These are phyloP conservation scores for Malassezia dermatis DNA, from an alignment of 1,284 basidiomycete species.

Conservation along the genomic window DNA sequence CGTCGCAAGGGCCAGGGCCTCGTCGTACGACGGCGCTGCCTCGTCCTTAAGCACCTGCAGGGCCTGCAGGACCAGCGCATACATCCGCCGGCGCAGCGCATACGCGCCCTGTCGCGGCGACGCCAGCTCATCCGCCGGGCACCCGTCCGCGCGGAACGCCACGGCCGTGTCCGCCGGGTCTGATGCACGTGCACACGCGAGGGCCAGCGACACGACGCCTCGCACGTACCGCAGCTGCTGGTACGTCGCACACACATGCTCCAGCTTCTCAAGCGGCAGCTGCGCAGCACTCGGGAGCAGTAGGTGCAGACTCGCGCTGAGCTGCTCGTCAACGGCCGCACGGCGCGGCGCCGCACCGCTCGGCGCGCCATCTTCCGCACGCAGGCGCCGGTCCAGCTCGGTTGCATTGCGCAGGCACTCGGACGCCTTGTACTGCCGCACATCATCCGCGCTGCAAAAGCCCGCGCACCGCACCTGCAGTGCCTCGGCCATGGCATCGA, in stretches of 20 bases:
- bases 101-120: slow-evolving; percentile 49
- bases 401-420: slow-evolving; percentile 84
- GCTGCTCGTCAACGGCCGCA: slow-evolving; percentile 14
- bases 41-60: slow-evolving; percentile 62
- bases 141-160: slow-evolving; percentile 55
- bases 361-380: slow-evolving; percentile 52
- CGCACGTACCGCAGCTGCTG: slow-evolving; percentile 68
- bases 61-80: slow-evolving; percentile 57
- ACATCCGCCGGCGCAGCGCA: slow-evolving; percentile 59
- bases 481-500: slow-evolving; percentile 89
- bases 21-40: slow-evolving; percentile 26
- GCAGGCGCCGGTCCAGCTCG: slow-evolving; percentile 54
- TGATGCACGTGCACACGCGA: slow-evolving; percentile 68
- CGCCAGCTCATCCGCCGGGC: slow-evolving; percentile 58
- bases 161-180: slow-evolving; percentile 59
- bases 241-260: slow-evolving; percentile 76
- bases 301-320: slow-evolving; percentile 51
- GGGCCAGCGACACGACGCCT: slow-evolving; percentile 75
- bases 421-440: slow-evolving; percentile 94
- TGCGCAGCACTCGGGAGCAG: slow-evolving; percentile 78
- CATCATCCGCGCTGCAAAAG: slow-evolving; percentile 96
- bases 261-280: slow-evolving; percentile 70
- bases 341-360: background rate
- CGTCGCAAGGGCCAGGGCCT: slow-evolving; percentile 54
- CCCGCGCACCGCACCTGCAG: slow-evolving; percentile 88